phyloP scores from a whole-genome alignment of 768 basidiomycete genomes.

The Pulveroboletus sp. region DNA sequence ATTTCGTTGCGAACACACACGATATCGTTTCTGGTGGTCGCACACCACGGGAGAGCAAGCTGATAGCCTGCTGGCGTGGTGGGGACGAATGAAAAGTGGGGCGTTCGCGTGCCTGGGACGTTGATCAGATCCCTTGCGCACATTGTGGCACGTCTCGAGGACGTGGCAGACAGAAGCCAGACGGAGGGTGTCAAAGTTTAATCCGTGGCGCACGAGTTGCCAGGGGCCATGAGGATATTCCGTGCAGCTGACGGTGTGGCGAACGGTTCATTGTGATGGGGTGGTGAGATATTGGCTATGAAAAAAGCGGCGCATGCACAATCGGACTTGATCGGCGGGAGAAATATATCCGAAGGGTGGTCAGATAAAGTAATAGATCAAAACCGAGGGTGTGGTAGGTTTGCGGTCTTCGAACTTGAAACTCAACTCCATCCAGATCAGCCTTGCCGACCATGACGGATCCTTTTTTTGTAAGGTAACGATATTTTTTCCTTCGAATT shows the following conservation, averaged over 20 bases:
- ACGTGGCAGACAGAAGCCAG: too few species aligned
- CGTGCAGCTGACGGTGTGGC: background rate
- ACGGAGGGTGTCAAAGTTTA: background rate
- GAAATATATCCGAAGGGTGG: slow-evolving; percentile 23
- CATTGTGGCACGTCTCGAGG: background rate
- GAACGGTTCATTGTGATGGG: slow-evolving; percentile 15
- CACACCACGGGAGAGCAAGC: background rate
- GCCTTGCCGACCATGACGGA: slow-evolving; percentile 30
- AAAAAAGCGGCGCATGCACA: slow-evolving; percentile 9
- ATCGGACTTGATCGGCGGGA: slow-evolving; percentile 34
- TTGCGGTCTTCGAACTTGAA: slow-evolving; percentile 31
- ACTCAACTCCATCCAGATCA: slow-evolving; percentile 28
- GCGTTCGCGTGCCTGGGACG: slow-evolving; percentile 13
- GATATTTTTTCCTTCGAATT: slow-evolving; percentile 20
- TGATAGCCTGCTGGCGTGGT: background rate
- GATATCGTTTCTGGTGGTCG: background rate
- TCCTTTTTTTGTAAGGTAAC: background rate
- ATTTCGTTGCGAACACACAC: background rate
- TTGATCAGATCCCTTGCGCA: too few species aligned
- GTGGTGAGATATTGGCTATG: slow-evolving; percentile 4
- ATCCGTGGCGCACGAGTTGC: background rate
- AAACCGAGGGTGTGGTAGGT: slow-evolving; percentile 23
- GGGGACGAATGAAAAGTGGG: background rate
- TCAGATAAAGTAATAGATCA: slow-evolving; percentile 32
- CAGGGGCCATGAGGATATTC: background rate